Conservation (phyloP, 148 eudicot species). For the Salicornia ramosissima region DNA sequence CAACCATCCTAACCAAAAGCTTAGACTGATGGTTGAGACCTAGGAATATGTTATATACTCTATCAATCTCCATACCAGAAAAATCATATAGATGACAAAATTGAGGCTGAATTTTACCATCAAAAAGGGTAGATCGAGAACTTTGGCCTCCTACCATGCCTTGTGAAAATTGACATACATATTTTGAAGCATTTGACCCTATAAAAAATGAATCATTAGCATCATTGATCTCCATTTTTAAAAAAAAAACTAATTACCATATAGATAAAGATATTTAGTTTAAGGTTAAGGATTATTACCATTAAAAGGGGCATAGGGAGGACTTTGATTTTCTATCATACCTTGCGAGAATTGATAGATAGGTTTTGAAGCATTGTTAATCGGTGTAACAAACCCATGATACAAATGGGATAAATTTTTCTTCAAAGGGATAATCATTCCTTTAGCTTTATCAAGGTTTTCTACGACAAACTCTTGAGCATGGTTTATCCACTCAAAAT, state of each 20-base stretch:
- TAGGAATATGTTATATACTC: too few relatives aligned
- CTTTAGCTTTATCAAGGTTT: not conserved
- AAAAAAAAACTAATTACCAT: too few relatives aligned
- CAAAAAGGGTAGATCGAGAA: not conserved
- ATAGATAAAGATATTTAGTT: too few relatives aligned
- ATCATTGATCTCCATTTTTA: not conserved
- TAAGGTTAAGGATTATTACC: too few relatives aligned
- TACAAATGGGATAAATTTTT: not conserved
- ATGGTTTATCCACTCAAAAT: conserved; percentile 27
- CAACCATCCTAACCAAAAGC: too few relatives aligned
- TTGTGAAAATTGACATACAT: not conserved
- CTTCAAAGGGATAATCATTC: not conserved
- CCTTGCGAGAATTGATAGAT: too few relatives aligned
- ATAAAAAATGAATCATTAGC: not conserved
- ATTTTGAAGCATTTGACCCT: not conserved
- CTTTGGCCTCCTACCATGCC: not conserved
- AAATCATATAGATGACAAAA: too few relatives aligned
- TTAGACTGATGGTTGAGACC: too few relatives aligned
- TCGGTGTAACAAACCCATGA: accelerated
- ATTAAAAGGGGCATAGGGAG: too few relatives aligned
- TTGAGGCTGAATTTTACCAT: not conserved
- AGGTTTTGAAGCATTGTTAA: too few relatives aligned
- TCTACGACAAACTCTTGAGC: not conserved
- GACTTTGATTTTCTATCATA: too few relatives aligned
- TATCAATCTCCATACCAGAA: too few relatives aligned